Evolutionary conservation across 164 flowering plant genomes (phyloP), one percentile per base, ranked within the genome.

Genomic region (Stephania yunnanensis): DNA sequence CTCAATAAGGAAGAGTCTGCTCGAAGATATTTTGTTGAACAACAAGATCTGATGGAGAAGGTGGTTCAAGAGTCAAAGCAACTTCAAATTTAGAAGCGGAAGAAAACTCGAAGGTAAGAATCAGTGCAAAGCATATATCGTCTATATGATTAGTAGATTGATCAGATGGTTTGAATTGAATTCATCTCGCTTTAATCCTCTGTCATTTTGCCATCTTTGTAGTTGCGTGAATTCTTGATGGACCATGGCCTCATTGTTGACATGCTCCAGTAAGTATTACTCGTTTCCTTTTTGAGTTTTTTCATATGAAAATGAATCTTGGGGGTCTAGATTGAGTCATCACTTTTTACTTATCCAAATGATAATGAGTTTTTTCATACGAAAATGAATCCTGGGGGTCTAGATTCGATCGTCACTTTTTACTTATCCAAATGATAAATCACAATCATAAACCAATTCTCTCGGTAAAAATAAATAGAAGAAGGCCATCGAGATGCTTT

Each of bases 211-310:
- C n/a, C 71, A 7, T 73, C 36, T n/a, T n/a, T 84, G 76, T 87
- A 95, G 98, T 79, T 95, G 64, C 87, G 82, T 42, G 93, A 89
- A 68, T 93, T 92, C 78, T 86, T 94, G 67, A 78, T 86, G 77
- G 94, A 94, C 70, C 92, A 90, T 20, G 98, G 97, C 13, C 89
- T 46, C 15, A 63, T 82, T 71, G 94, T 94, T 70, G 98, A 94
- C 72, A 77, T 68, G 25, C 77, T 94, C 81, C 97, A 90, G 98
- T 94, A 88, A 94, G 98, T 87, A 36, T 36, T 36, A 31, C 52
- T 74, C 61, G 44, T 71, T 10, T 46, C 45, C 22, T n/a, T 8
- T 6, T 36, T 36, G 4, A 36, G 42, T 42, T 70, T 17, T n/a
- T n/a, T n/a, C n/a, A n/a, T n/a, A n/a, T n/a, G n/a, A n/a, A n/a